phyloP scores from a whole-genome alignment of 78 protist genomes.

The Dictyostelium citrinum region DNA sequence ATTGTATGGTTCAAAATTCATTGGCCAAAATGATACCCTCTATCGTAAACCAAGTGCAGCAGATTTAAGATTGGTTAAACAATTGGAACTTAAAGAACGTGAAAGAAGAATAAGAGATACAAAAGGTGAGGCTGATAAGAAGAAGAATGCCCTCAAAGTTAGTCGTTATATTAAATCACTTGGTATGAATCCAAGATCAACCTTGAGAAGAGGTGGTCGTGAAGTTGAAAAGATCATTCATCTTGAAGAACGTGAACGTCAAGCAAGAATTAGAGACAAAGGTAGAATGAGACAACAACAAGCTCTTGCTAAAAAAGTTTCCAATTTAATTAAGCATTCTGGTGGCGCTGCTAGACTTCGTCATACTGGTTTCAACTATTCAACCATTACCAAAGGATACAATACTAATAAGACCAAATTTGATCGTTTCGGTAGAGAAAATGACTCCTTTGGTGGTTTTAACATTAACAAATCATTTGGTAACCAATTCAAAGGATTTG shows the following conservation, averaged over 20 bases:
- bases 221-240: background rate
- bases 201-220: background rate
- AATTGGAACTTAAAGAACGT: conserved; percentile 27
- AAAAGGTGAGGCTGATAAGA: conserved; percentile 34
- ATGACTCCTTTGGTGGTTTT: background rate
- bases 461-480: background rate
- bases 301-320: conserved; percentile 29
- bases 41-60: background rate
- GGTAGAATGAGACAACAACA: background rate
- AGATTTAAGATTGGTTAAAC: background rate
- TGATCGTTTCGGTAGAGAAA: background rate
- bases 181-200: conserved; percentile 26
- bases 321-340: background rate
- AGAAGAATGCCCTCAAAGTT: conserved; percentile 9
- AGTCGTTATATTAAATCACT: background rate
- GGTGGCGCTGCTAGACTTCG: background rate
- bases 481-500: background rate
- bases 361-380: background rate
- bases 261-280: conserved; percentile 28
- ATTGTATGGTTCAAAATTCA: background rate
- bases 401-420: background rate
- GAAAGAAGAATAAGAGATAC: conserved; percentile 30
- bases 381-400: background rate
- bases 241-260: conserved; percentile 46
- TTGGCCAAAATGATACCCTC: background rate